Evolutionary conservation across 2,329 filamentous ascomycete genomes (phyloP).

Genomic region (Daldinia eschscholtzii): DNA sequence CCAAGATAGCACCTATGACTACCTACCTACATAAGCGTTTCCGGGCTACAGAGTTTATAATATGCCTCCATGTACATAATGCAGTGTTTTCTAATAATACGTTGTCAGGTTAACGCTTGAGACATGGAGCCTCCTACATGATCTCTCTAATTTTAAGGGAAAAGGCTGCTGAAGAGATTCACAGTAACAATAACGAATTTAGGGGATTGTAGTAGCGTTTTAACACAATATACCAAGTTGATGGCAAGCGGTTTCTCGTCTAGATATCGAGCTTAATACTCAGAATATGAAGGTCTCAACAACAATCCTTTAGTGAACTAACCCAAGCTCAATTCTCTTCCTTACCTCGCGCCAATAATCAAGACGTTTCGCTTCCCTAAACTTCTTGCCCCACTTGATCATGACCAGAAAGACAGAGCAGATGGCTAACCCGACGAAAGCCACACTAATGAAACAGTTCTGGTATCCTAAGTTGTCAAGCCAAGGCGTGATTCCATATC

Average conservation of each 20-base stretch:
- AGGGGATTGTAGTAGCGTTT: background rate
- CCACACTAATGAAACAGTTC: conserved; percentile 58
- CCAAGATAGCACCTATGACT: conserved; percentile 42
- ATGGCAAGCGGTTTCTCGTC: background rate
- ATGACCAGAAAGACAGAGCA: conserved; percentile 51
- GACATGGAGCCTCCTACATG: background rate
- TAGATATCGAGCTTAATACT: background rate
- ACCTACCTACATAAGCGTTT: background rate
- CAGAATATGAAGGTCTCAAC: background rate
- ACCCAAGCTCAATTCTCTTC: conserved; percentile 48
- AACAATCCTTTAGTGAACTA: conserved; percentile 45
- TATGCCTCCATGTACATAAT: background rate
- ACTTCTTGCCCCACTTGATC: conserved; percentile 51
- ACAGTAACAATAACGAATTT: background rate
- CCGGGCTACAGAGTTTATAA: background rate
- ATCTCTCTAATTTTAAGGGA: background rate
- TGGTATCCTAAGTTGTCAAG: conserved; percentile 58
- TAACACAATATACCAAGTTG: background rate
- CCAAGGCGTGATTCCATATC: conserved; percentile 62
- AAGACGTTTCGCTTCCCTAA: conserved; percentile 48
- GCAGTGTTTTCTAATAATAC: background rate
- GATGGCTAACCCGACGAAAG: conserved; percentile 51
- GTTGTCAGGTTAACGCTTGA: background rate
- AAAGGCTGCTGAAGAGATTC: background rate
- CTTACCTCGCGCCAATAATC: conserved; percentile 51